Conservation (phyloP, 257 asterid species). For the Ophiorrhiza pumila region DNA sequence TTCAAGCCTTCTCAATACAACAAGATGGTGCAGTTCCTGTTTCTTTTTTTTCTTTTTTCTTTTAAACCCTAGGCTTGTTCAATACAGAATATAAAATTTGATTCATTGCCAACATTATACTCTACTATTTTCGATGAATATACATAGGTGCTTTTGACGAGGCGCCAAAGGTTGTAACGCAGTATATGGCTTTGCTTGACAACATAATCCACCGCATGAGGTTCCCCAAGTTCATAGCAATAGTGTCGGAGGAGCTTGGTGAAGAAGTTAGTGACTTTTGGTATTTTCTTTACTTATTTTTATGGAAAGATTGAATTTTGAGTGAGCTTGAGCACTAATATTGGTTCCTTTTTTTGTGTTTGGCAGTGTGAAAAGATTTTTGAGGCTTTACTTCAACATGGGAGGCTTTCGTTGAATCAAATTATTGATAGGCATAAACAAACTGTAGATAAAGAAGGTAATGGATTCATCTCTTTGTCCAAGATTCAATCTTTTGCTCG, state of each 20-base stretch:
- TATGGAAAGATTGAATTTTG: slow-evolving; percentile 2
- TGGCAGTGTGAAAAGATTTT: slow-evolving; percentile 62
- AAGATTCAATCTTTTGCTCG: neutral
- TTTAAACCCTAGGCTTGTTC: neutral
- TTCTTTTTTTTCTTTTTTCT: too few relatives aligned
- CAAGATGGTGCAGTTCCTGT: slow-evolving; percentile 43
- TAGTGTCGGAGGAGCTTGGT: slow-evolving; percentile 73
- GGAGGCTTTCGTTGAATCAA: slow-evolving; percentile 72
- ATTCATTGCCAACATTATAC: neutral
- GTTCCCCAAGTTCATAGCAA: slow-evolving; percentile 62
- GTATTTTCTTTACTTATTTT: slow-evolving; percentile 2
- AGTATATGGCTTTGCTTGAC: slow-evolving; percentile 68
- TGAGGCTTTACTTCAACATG: slow-evolving; percentile 79
- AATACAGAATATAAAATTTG: neutral
- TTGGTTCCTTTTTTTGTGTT: slow-evolving; percentile 13
- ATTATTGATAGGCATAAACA: slow-evolving; percentile 58
- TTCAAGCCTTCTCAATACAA: slow-evolving; percentile 61
- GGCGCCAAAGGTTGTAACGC: slow-evolving; percentile 45
- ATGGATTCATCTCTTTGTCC: slow-evolving; percentile 5
- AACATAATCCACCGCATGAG: slow-evolving; percentile 68
- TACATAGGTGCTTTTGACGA: slow-evolving; percentile 51
- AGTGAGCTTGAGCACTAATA: slow-evolving; percentile 7
- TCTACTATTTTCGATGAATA: neutral
- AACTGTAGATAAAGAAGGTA: slow-evolving; percentile 45
- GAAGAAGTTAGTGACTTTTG: slow-evolving; percentile 41